Conservation (phyloP, 169 alveolate genomes). For the Theileria annulata region DNA sequence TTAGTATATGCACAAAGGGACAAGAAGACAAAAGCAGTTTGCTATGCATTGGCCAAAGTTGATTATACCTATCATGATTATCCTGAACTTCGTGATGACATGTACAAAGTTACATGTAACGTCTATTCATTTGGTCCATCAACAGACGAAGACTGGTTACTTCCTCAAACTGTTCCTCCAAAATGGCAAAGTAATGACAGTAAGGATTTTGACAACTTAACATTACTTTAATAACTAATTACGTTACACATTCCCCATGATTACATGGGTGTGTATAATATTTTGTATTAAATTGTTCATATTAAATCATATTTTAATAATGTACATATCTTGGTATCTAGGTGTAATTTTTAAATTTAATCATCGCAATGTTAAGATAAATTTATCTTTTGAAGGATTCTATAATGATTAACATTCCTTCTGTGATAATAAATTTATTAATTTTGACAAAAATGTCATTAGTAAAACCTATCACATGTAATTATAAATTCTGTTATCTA, state of each 20-base stretch:
- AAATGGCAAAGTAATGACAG: conserved; percentile 47
- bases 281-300: not conserved
- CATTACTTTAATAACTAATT: conserved; percentile 13
- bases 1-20: conserved; percentile 49
- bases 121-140: conserved; percentile 17
- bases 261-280: not conserved
- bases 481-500: not conserved
- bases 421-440: not conserved
- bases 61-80: conserved; percentile 3
- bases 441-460: conserved; percentile 6
- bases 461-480: not conserved
- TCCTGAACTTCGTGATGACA: conserved; percentile 46
- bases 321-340: not conserved
- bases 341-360: not conserved
- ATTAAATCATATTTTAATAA: not conserved
- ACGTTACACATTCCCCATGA: not conserved
- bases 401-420: not conserved
- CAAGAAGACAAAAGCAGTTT: conserved; percentile 43
- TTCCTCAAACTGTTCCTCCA: conserved; percentile 59
- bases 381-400: not conserved
- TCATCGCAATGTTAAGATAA: not conserved
- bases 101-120: conserved; percentile 20
- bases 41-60: conserved; percentile 42
- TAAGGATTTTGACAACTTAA: conserved; percentile 41
- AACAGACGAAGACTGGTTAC: conserved; percentile 65